Base-by-base conservation (phyloP, 1,139 yeast genomes). In the Torulaspora globosa region DNA sequence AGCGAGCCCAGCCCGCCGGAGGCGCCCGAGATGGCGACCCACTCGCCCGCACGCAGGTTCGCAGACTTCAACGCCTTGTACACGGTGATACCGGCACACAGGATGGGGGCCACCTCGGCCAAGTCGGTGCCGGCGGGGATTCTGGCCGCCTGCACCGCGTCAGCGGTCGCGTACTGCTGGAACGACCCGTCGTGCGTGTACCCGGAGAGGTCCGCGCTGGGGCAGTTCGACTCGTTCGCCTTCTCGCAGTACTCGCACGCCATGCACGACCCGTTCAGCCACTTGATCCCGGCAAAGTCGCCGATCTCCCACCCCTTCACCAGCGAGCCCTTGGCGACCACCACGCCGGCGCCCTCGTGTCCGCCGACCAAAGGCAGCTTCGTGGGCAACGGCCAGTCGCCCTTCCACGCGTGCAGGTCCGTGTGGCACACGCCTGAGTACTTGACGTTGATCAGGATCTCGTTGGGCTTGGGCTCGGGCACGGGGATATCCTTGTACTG, bases 371-470 rank as follows among this genome's bases (percentile, higher is more conserved):
- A 70, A 40, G 83, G 83, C 57, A 78, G 69, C 63, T 78, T 78
- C 54, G 77, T 71, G 34, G 63, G 71, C 60, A 78, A 69, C 45
- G 83, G 82, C 82, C 82, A 77, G 66, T 78, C 82, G 63, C 82
- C 82, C 63, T 78, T 74, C 81, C 82, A 78, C 46, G 82, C 83
- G 66, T 78, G 83, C 61, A 78, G 74, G 58, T 78, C 83, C 40
- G 82, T 78, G 70, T 78, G 82, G 63, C 83, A 78, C 41, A 78
- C 83, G 62, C 83, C 83, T 12, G 83, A 78, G 69, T 77, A 78
- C 65, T 76, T 76, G 60, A 78, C 77, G 57, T 78, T 72, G 63
- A 78, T 70, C 63, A 78, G 73, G 49, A 78, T 60, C 64, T 78
- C 82, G 57, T 74, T 78, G 39, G 82, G 66, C 63, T 76, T 75